Evolutionary conservation across 176 grass and related monocot genomes (phyloP).

Genomic region (Phoenix dactylifera): DNA sequence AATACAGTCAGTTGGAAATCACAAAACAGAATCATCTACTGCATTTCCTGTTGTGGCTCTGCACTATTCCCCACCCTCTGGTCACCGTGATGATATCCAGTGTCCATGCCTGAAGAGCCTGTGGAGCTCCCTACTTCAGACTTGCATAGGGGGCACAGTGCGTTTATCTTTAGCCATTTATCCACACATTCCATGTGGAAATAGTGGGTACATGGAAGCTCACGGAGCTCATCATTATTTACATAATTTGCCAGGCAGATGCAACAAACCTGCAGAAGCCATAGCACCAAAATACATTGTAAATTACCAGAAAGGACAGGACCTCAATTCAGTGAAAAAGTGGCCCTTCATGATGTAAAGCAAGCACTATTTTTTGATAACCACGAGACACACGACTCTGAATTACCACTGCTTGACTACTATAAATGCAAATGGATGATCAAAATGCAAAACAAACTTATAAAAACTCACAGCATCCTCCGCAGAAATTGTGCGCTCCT

Average conservation of each 20-base stretch:
- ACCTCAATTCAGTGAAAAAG: no score
- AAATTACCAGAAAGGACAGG: no score
- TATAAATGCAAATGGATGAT: neutral
- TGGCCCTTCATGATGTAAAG: no score
- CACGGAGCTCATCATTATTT: conserved; percentile 69
- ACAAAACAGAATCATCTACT: no score
- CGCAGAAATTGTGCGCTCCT: conserved; percentile 55
- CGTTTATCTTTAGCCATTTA: conserved; percentile 95
- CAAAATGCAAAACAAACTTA: neutral
- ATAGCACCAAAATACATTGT: no score
- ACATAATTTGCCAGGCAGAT: conserved; percentile 80
- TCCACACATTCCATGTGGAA: conserved; percentile 95
- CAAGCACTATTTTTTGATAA: no score
- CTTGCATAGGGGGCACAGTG: conserved; percentile 87
- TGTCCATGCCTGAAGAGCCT: neutral
- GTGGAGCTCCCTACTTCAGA: conserved; percentile 37
- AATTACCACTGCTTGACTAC: neutral
- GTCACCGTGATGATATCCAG: neutral
- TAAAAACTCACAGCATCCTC: conserved; percentile 60
- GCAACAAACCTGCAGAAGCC: conserved; percentile 84
- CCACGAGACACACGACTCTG: no score
- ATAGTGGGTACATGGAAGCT: conserved; percentile 70
- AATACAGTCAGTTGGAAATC: no score
- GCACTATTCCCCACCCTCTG: neutral
- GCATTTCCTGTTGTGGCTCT: neutral